Percentiles rank a stretch among this genome's conserved stretches.
Conservation (phyloP, 2,329 filamentous ascomycete species). For the Tolypocladium sp. region DNA sequence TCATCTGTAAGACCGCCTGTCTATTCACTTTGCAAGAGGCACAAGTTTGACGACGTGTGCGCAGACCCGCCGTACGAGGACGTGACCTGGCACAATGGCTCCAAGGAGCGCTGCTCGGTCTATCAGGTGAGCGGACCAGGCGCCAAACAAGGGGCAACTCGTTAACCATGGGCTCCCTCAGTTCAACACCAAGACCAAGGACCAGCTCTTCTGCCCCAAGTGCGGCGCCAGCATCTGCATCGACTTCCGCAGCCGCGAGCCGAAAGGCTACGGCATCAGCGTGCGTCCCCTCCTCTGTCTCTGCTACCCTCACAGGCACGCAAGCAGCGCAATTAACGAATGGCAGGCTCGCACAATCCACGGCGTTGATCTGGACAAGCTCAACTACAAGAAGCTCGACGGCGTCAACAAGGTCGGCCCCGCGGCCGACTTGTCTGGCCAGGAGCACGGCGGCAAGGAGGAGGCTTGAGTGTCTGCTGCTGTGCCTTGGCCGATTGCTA, state of each 20-base stretch:
- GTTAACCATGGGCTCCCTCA: background rate
- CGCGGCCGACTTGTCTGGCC: conserved; percentile 26
- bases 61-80: conserved; percentile 28
- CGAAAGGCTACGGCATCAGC: conserved; percentile 30
- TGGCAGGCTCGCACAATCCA: conserved; percentile 30
- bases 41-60: background rate
- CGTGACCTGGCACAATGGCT: conserved; percentile 32
- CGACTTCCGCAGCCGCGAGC: conserved; percentile 26
- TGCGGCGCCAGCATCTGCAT: conserved; percentile 38
- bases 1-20: conserved; percentile 29
- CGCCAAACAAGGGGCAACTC: too few relatives aligned
- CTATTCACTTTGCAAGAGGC: background rate
- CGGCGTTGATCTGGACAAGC: conserved; percentile 27
- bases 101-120: conserved; percentile 20
- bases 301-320: background rate
- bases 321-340: background rate
- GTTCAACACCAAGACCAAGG: conserved; percentile 38
- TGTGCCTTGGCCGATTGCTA: background rate
- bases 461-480: background rate
- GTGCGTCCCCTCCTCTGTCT: conserved; percentile 17
- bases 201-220: conserved; percentile 39
- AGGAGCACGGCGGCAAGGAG: background rate
- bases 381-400: conserved; percentile 26
- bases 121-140: conserved; percentile 19
- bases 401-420: conserved; percentile 25